Conservation (phyloP, 2,329 filamentous ascomycete species). For the Trichoderma sp. region DNA sequence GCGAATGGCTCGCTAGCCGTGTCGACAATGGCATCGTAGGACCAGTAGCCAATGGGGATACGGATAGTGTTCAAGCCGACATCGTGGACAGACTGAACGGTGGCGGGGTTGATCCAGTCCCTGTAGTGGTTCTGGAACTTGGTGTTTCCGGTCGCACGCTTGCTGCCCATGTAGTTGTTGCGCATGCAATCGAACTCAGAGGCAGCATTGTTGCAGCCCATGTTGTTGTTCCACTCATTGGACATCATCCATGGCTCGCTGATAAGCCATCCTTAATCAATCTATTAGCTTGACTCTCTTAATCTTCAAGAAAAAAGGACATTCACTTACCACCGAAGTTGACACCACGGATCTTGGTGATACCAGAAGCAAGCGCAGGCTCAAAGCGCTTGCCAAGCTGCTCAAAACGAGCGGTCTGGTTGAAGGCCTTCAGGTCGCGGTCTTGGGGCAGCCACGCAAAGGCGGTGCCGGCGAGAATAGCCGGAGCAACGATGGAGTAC, state of each 20-base stretch:
- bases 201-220: conserved; percentile 43
- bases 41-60: conserved; percentile 55
- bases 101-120: conserved; percentile 24
- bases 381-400: conserved; percentile 33
- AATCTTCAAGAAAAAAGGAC: not conserved
- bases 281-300: not conserved
- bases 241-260: conserved; percentile 52
- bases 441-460: conserved; percentile 33
- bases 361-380: conserved; percentile 26
- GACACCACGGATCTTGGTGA: conserved; percentile 49
- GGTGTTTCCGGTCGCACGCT: conserved; percentile 41
- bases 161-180: conserved; percentile 24
- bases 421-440: conserved; percentile 33
- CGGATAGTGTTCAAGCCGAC: conserved; percentile 52
- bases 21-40: conserved; percentile 47
- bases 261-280: conserved; percentile 34
- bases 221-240: conserved; percentile 41
- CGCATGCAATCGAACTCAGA: conserved; percentile 54
- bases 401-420: conserved; percentile 32
- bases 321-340: conserved; percentile 47
- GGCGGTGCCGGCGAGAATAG: conserved; percentile 24
- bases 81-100: conserved; percentile 49
- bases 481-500: conserved; percentile 26
- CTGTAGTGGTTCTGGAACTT: conserved; percentile 49
- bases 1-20: conserved; percentile 48